Base-by-base conservation (phyloP, 225 moss, liverwort and hornwort species). In the Asterella californica region DNA sequence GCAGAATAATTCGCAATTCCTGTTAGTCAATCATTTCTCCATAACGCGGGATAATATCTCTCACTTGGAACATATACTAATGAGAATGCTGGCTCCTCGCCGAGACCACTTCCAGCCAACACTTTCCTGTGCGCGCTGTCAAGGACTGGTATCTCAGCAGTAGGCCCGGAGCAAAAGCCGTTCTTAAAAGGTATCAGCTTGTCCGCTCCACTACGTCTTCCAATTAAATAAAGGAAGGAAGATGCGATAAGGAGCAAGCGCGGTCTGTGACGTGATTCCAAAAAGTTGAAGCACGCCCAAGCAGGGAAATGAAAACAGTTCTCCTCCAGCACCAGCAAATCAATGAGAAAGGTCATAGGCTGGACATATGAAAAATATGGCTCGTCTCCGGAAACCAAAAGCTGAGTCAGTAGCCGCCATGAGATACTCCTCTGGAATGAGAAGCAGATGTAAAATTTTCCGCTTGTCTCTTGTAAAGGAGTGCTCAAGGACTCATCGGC, bases 401-500 rank as follows among this genome's bases (percentile, higher is more conserved):
- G 46, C 71, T 48, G 71, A 27, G 25, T 48, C 27, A 48, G 25
- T 72, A 38, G 30, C 37, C 71, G 15, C 71, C 46, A 72, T 42
- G 25, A 24, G n/a, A 46, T 46, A 46, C 48, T 48, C 46, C 25
- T 25, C 47, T 46, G 71, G 38, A 70, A 25, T 48, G 71, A 72
- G 48, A 72, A 48, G 71, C 71, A 72, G 71, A 72, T 72, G 68
- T 72, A 72, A 72, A 72, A 72, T 72, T 72, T 72, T 72, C 71
- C 71, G 71, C 71, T 48, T 72, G 71, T 46, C 71, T 72, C 71
- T 46, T 46, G 11, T 48, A 34, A 34, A 67, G 67, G 33, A 72
- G 47, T 48, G 71, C 71, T 72, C 47, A 72, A 27, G 71, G 46
- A 27, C 47, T 72, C 47, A 10, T 72, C 71, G 25, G 42, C 71